Conservation (phyloP, 2,329 filamentous ascomycete species). For the Kalaharituber pfeilii region DNA sequence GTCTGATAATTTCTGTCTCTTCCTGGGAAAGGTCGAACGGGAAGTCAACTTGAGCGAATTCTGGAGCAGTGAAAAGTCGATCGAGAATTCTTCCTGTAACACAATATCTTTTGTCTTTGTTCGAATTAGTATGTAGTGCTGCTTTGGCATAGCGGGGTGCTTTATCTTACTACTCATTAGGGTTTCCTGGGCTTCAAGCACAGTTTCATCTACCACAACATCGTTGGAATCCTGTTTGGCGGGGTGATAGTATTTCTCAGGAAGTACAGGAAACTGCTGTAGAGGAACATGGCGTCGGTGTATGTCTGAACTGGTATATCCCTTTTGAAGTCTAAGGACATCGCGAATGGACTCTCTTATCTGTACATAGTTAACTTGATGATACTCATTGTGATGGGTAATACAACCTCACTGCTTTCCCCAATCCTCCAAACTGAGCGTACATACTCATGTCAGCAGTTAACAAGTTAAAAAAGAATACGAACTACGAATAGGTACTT, state of each 20-base stretch:
- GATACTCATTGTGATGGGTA: too few relatives aligned
- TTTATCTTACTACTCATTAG: not conserved
- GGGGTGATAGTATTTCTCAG: too few relatives aligned
- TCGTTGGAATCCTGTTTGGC: too few relatives aligned
- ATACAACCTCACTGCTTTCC: not conserved
- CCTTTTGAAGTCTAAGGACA: not conserved
- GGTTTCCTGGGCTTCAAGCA: not conserved
- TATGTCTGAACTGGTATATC: not conserved
- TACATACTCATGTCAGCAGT: too few relatives aligned
- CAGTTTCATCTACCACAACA: too few relatives aligned
- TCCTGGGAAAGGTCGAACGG: slow-evolving; percentile 23
- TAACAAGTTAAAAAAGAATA: too few relatives aligned
- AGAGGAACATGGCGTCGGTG: too few relatives aligned
- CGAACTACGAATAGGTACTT: too few relatives aligned
- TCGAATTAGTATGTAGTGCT: not conserved
- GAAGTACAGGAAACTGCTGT: too few relatives aligned
- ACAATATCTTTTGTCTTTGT: not conserved
- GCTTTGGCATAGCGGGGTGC: not conserved
- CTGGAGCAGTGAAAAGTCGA: not conserved
- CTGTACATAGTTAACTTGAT: too few relatives aligned
- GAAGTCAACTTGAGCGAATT: slow-evolving; percentile 19
- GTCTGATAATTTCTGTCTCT: slow-evolving; percentile 20
- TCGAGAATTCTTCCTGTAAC: not conserved
- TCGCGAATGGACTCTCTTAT: not conserved
- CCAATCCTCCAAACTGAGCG: not conserved